A percentile compares a stretch with the other conserved stretches of the same genome.
phyloP scores from a whole-genome alignment of 768 basidiomycete species.

The Podaxis sp. region DNA sequence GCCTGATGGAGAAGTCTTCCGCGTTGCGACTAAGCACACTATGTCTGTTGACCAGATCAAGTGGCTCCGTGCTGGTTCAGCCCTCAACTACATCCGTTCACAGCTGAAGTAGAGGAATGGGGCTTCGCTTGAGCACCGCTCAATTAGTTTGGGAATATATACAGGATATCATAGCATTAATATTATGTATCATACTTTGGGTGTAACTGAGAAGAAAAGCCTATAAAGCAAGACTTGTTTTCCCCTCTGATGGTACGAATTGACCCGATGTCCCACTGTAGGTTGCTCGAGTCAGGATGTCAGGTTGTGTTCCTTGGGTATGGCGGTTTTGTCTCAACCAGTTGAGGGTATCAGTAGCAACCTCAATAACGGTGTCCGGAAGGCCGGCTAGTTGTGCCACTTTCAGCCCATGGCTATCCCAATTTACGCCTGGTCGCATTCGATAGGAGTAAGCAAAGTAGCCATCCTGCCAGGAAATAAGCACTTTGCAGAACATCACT shows the following conservation, averaged over 20 bases:
- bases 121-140: background rate
- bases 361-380: slow-evolving; percentile 56
- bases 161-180: slow-evolving; percentile 5
- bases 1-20: slow-evolving; percentile 56
- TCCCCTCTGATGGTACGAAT: background rate
- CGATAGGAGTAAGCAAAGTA: slow-evolving; percentile 84
- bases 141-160: background rate
- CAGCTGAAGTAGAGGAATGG: background rate
- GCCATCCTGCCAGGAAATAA: slow-evolving; percentile 47
- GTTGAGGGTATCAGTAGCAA: slow-evolving; percentile 56
- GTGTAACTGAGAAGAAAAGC: background rate
- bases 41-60: slow-evolving; percentile 88
- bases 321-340: slow-evolving; percentile 27
- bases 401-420: slow-evolving; percentile 87
- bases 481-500: background rate
- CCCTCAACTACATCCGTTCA: slow-evolving; percentile 84
- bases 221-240: background rate
- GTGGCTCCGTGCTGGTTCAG: slow-evolving; percentile 88
- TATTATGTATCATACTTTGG: background rate
- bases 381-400: slow-evolving; percentile 88
- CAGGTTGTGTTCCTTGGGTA: background rate
- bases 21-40: slow-evolving; percentile 79
- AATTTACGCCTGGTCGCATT: slow-evolving; percentile 80
- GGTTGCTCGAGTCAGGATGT: background rate
- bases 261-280: background rate